Evolutionary conservation across 208 protist species (phyloP).

Genomic region (Trypanosoma cruzi): DNA sequence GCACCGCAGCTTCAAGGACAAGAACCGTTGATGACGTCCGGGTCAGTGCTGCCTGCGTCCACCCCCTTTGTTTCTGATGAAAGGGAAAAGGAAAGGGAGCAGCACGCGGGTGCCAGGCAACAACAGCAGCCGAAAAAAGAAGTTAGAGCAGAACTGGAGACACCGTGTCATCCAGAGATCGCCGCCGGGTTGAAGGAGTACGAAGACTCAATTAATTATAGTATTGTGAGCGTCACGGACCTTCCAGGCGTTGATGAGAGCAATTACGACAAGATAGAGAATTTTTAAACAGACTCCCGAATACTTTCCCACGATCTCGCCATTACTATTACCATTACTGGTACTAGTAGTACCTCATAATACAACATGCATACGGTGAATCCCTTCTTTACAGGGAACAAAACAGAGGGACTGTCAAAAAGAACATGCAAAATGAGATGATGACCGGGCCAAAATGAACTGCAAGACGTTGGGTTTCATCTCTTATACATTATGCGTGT

Average conservation of each 20-base stretch:
- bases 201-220: slow-evolving; percentile 70
- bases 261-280: slow-evolving; percentile 47
- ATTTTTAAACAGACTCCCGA: slow-evolving; percentile 4
- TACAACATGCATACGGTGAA: too few relatives aligned
- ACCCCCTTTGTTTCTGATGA: background rate
- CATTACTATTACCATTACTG: too few relatives aligned
- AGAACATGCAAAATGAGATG: too few relatives aligned
- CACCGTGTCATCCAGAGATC: slow-evolving; percentile 32
- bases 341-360: too few relatives aligned
- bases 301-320: too few relatives aligned
- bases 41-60: background rate
- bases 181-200: slow-evolving; percentile 41
- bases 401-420: too few relatives aligned
- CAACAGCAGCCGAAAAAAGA: background rate
- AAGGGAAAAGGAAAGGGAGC: background rate
- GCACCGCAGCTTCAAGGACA: background rate
- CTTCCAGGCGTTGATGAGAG: slow-evolving; percentile 5
- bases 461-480: too few relatives aligned
- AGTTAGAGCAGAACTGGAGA: too few relatives aligned
- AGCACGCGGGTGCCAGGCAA: background rate
- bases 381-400: too few relatives aligned
- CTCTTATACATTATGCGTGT: too few relatives aligned
- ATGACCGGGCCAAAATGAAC: too few relatives aligned
- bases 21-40: background rate
- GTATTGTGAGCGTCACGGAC: slow-evolving; percentile 25